Evolutionary conservation across 495 filamentous ascomycete genomes (phyloP).

Genomic region (Daldinia decipiens): DNA sequence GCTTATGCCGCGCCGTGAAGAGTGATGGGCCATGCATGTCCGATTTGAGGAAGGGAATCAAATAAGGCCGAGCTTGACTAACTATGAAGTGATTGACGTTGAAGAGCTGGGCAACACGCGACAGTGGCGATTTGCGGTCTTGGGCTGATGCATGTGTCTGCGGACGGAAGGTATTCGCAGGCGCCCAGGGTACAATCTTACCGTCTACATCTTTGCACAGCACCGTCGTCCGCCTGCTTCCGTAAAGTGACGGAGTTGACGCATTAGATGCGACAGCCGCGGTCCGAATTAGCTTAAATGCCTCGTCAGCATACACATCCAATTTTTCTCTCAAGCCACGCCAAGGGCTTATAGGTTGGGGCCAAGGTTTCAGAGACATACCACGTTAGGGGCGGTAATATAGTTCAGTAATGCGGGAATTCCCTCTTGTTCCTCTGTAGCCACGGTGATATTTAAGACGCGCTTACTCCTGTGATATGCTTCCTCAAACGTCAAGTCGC

Average conservation of each 20-base stretch:
- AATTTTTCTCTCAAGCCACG: neutral
- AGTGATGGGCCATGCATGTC: slow-evolving; percentile 81
- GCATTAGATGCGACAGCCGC: slow-evolving; percentile 93
- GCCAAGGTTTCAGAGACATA: slow-evolving; percentile 57
- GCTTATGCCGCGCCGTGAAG: slow-evolving; percentile 65
- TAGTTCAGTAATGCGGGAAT: slow-evolving; percentile 91
- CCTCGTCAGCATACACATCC: slow-evolving; percentile 27
- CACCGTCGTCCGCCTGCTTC: slow-evolving; percentile 68
- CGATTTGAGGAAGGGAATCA: slow-evolving; percentile 84
- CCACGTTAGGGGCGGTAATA: slow-evolving; percentile 92
- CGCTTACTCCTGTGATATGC: slow-evolving; percentile 87
- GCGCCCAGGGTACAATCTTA: slow-evolving; percentile 81
- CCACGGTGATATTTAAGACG: slow-evolving; percentile 92
- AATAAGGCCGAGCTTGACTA: slow-evolving; percentile 79
- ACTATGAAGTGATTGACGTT: slow-evolving; percentile 92
- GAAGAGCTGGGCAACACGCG: slow-evolving; percentile 88
- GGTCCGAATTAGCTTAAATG: slow-evolving; percentile 81
- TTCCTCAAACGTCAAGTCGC: slow-evolving; percentile 93
- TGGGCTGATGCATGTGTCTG: slow-evolving; percentile 75
- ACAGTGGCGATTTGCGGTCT: slow-evolving; percentile 82
- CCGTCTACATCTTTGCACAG: slow-evolving; percentile 86
- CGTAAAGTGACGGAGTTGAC: slow-evolving; percentile 72
- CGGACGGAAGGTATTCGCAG: slow-evolving; percentile 72
- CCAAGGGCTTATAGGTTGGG: neutral
- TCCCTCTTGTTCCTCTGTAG: slow-evolving; percentile 75